phyloP scores from a whole-genome alignment of 495 filamentous ascomycete genomes.

The Saxophila tyrrhenica region DNA sequence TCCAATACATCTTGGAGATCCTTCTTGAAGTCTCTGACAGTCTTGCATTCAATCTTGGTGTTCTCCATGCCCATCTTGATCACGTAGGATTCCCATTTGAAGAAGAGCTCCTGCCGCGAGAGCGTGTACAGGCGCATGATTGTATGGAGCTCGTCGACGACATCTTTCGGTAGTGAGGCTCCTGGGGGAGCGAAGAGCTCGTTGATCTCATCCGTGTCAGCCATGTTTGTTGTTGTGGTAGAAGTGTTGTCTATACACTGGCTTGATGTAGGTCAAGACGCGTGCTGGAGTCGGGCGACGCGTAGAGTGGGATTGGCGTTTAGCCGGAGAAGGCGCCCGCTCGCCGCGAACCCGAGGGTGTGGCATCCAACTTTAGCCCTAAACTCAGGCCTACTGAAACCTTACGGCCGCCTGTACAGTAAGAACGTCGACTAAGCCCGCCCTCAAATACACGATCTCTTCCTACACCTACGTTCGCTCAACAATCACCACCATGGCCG shows the following conservation, averaged over 20 bases:
- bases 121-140: constrained; percentile 74
- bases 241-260: background rate
- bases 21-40: constrained; percentile 65
- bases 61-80: constrained; percentile 80
- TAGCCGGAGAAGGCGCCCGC: too few relatives aligned
- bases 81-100: constrained; percentile 95
- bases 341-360: too few relatives aligned
- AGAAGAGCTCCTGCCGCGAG: constrained; percentile 71
- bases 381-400: too few relatives aligned
- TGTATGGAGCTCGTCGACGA: constrained; percentile 65
- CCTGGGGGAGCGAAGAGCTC: constrained; percentile 52
- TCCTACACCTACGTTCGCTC: background rate
- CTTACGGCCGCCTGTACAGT: too few relatives aligned
- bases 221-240: constrained; percentile 32
- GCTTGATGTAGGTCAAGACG: background rate
- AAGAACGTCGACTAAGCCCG: too few relatives aligned
- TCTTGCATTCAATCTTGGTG: constrained; percentile 55
- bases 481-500: background rate
- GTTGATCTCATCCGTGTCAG: constrained; percentile 44
- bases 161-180: constrained; percentile 48
- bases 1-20: constrained; percentile 77
- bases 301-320: too few relatives aligned
- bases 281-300: background rate
- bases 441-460: too few relatives aligned
- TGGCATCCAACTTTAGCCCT: too few relatives aligned